Base-by-base conservation (phyloP, 2,329 filamentous ascomycete genomes). In the Colletotrichum sp. region DNA sequence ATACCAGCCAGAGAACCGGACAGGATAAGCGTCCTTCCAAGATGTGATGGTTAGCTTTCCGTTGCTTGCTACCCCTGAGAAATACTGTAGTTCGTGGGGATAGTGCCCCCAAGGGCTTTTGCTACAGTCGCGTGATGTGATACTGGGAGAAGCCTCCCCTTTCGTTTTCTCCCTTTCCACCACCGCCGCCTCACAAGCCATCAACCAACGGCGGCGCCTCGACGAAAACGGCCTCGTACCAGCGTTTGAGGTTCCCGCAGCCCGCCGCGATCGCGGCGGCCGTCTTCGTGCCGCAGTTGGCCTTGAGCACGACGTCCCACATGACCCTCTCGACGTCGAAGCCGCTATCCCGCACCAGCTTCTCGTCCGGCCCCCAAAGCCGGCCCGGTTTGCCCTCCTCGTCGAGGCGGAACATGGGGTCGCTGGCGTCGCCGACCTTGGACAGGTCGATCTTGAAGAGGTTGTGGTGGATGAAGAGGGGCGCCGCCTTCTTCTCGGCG, bases 401-500 rank as follows among this genome's bases (percentile, higher is more conserved):
- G 55, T 81, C 74, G 34, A 13, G 64, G 21, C 58, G 73, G 24
- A 77, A 76, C 27, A 79, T 76, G 58, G 62, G 74, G 21, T 70
- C 71, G 67, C 78, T 68, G n/a, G 67, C 31, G 33, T 73, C 64
- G n/a, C 75, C 73, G 8, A 83, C 69, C 16, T 75, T 76, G 16
- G 75, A 74, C 34, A 83, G 76, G 75, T 84, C 81, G 68, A 83
- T 78, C 76, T 84, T 83, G 76, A 81, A 77, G n/a, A 80, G 79
- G 76, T 83, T 83, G 77, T 81, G 80, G 76, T 84, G 83, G 55
- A 83, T 76, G 76, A 84, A 84, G 67, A 84, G 75, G 33, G 76
- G 75, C n/a, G 77, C 76, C 13, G 78, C 77, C 58, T 69, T 69
- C 12, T 54, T 58, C 58, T 58, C 77, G 34, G 71, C 73, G 4